These are phyloP conservation scores for Gardenia jasminoides DNA, from an alignment of 257 asterid species.

Conservation along the genomic window DNA sequence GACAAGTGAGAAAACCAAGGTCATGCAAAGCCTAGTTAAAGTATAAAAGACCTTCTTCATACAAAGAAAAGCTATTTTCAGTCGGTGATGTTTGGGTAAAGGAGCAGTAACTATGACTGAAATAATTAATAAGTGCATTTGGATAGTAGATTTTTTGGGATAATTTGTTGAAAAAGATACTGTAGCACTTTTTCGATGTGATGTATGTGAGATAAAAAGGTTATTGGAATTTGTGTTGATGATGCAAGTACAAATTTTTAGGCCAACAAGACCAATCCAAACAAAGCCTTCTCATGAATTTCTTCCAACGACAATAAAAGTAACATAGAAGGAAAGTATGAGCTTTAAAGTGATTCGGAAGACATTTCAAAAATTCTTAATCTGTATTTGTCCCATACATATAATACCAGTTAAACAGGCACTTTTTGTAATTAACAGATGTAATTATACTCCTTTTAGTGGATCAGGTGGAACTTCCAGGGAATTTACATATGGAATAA, in stretches of 20 bases:
- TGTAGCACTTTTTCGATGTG: no score
- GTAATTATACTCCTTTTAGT: not conserved
- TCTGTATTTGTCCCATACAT: not conserved
- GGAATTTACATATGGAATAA: no score
- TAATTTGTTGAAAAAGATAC: no score
- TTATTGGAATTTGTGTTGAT: no score
- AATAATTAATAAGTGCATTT: not conserved
- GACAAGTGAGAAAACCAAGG: slow-evolving; percentile 15
- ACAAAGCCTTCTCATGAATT: no score
- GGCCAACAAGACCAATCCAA: no score
- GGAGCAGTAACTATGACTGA: not conserved
- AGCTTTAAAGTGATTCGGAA: not conserved
- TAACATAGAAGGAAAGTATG: not conserved
- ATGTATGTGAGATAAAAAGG: no score
- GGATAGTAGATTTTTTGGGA: no score
- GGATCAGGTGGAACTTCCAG: not conserved
- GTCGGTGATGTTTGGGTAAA: no score
- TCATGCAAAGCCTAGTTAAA: not conserved
- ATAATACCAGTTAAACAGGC: not conserved
- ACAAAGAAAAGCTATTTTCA: not conserved
- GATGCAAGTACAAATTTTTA: no score
- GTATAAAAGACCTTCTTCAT: not conserved
- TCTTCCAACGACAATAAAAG: not conserved
- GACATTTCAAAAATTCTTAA: not conserved
- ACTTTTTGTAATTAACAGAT: not conserved